These are phyloP conservation scores for Aspergillus sp. DNA, from an alignment of 2,329 filamentous ascomycete genomes.

Conservation along the genomic window DNA sequence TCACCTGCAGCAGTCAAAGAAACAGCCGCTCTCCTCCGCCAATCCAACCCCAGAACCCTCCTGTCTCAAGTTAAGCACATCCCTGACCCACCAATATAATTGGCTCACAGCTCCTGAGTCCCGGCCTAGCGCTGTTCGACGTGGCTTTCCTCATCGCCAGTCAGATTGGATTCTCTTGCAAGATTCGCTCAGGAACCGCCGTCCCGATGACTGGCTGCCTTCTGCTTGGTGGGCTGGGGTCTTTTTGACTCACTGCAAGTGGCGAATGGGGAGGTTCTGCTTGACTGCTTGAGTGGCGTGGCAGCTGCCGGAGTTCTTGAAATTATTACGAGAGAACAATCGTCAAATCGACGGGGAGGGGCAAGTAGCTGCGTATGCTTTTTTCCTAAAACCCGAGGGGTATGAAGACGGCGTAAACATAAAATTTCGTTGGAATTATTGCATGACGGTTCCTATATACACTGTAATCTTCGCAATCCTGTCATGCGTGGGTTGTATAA, in stretches of 20 bases:
- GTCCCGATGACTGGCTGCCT: slow-evolving; percentile 12
- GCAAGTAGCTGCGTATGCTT: neutral
- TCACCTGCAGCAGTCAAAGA: slow-evolving; percentile 11
- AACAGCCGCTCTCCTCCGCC: slow-evolving; percentile 19
- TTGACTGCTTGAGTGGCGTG: neutral
- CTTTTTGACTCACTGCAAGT: neutral
- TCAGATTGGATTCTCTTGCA: slow-evolving; percentile 14
- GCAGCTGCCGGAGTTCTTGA: neutral
- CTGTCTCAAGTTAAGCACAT: neutral
- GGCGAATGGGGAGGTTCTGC: neutral
- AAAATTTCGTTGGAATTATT: neutral
- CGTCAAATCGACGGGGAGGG: neutral
- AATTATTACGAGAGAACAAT: neutral
- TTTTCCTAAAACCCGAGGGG: neutral
- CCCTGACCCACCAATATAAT: slow-evolving; percentile 1
- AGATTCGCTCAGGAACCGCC: slow-evolving; percentile 21
- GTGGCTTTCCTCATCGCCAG: slow-evolving; percentile 23
- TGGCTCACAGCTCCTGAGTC: slow-evolving; percentile 7
- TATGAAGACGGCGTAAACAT: neutral
- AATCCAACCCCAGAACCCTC: slow-evolving; percentile 12
- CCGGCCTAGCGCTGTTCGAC: slow-evolving; percentile 23
- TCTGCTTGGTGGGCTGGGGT: neutral
- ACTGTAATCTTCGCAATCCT: neutral
- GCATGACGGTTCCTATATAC: slow-evolving; percentile 9
- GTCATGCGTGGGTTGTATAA: neutral